These are phyloP conservation scores for Pestalotiopsis sp. DNA, from an alignment of 2,329 filamentous ascomycete genomes.

Conservation along the genomic window DNA sequence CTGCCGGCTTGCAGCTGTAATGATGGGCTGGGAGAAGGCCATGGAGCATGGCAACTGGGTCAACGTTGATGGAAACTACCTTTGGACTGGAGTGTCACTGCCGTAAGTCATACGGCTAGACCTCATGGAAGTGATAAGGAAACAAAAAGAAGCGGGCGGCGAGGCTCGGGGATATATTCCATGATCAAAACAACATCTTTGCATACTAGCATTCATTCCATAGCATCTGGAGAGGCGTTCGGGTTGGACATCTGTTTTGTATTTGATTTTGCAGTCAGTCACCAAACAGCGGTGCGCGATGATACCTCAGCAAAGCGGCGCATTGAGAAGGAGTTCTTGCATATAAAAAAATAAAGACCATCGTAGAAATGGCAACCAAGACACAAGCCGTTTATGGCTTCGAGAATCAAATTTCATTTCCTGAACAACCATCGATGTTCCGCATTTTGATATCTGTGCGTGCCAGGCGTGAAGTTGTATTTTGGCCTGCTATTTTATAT, in stretches of 20 bases:
- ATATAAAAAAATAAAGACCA: background rate
- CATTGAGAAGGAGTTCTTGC: background rate
- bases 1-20: slow-evolving; percentile 77
- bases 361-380: background rate
- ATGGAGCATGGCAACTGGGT: slow-evolving; percentile 66
- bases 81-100: slow-evolving; percentile 55
- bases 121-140: background rate
- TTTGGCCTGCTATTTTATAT: background rate
- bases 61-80: slow-evolving; percentile 76
- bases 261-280: background rate
- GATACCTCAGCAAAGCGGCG: slow-evolving; percentile 9
- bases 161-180: background rate
- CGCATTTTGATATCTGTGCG: background rate
- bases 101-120: slow-evolving; percentile 2
- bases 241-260: slow-evolving; percentile 1
- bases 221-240: slow-evolving; percentile 6
- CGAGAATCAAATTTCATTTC: background rate
- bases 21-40: slow-evolving; percentile 81
- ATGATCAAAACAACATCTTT: background rate
- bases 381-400: background rate
- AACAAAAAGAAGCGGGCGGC: background rate
- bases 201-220: slow-evolving; percentile 8
- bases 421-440: background rate
- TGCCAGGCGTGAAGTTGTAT: background rate
- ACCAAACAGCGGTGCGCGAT: background rate